Base-by-base conservation (phyloP, 768 basidiomycete species). In the Pholiota microspora region DNA sequence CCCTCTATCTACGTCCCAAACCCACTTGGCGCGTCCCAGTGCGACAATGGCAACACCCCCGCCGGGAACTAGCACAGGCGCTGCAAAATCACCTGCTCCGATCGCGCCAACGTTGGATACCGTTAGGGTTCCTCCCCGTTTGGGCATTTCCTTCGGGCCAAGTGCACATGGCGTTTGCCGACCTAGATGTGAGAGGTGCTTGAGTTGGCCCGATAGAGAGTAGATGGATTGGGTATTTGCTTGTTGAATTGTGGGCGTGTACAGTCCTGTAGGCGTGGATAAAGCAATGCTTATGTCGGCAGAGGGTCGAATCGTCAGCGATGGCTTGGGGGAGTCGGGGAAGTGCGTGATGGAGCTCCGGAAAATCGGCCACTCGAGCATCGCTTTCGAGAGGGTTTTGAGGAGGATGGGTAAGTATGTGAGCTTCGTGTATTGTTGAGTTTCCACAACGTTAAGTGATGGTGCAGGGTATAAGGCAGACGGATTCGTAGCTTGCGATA, bases 1-100 rank as follows among this genome's bases (percentile, higher is more conserved):
- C n/a, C 62, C 64, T 31, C 60, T 49, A 45, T 82, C 76, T 38
- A 88, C 85, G 59, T 89, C 88, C 81, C 82, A 85, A 6, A 81
- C 79, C 91, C 88, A 92, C 62, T 82, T 82, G 8, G 89, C 88
- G 24, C 86, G 69, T 2, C 92, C 92, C 7, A 94, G 73, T 2
- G 89, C 92, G 1, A 90, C 90, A 54, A 94, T 93, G 9, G 89
- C 91, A 0, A 94, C 82, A 0, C 92, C 92, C 0, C 91, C 90
- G 0, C 90, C 91, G 0, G 86, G 87, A 0, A 93, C 84, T 1
- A 94, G 76, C 44, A 94, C 82, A 0, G 92, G 92, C 12, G 77
- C 74, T 6, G 92, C 90, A 54, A 73, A 77, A 51, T 85, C 83
- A 0, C 88, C 90, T 8, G 73, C 76, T 0, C 88, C 93, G n/a